Conservation (phyloP, 2,329 filamentous ascomycete species). For the Neurospora sp. region DNA sequence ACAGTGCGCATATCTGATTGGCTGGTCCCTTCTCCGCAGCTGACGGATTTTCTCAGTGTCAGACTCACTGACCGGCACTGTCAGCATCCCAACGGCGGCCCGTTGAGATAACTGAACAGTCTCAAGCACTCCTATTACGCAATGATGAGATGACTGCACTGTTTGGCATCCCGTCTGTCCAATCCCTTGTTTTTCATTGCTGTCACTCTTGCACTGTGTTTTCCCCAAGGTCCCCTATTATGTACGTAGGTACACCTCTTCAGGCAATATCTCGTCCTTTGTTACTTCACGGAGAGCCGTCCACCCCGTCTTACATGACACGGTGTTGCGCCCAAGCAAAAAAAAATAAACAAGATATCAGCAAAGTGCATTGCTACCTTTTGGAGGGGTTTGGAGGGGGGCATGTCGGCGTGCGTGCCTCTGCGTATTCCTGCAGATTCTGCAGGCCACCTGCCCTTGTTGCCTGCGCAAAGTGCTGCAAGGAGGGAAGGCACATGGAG, state of each 20-base stretch:
- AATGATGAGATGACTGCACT: conserved; percentile 6
- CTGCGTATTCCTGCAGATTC: background rate
- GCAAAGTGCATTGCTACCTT: background rate
- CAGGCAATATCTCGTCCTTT: background rate
- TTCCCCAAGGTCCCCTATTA: background rate
- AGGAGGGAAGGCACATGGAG: background rate
- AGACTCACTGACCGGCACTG: background rate
- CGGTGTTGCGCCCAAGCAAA: background rate
- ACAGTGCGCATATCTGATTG: conserved; percentile 9
- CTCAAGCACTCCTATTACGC: conserved; percentile 1
- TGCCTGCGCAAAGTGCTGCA: background rate
- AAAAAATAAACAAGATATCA: background rate
- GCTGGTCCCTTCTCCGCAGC: background rate
- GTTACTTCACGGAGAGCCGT: background rate
- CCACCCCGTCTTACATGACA: background rate
- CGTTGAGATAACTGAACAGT: background rate
- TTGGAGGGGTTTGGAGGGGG: background rate
- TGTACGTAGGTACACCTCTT: background rate
- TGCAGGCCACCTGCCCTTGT: background rate
- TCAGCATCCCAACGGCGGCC: background rate
- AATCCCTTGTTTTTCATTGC: background rate
- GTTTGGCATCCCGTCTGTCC: background rate
- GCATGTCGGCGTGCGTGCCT: background rate
- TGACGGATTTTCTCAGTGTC: background rate
- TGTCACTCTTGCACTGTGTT: background rate